Evolutionary conservation across 1,284 basidiomycete genomes (phyloP).

Genomic region (Melanopsichium pennsylvanicum): DNA sequence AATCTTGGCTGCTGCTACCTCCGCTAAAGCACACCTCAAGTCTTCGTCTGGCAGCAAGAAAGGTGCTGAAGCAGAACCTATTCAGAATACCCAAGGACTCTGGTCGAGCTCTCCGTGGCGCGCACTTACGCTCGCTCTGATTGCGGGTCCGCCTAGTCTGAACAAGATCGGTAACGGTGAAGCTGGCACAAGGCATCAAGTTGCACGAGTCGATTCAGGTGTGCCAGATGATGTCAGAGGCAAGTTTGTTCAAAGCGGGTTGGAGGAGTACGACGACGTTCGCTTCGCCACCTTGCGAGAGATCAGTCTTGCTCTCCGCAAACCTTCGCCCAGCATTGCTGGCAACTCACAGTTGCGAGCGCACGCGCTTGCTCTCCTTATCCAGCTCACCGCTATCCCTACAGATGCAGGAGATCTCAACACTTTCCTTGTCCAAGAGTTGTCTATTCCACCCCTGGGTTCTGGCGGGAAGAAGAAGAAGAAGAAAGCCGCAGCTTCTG

Average conservation of each 20-base stretch:
- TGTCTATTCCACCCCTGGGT: slow-evolving; percentile 65
- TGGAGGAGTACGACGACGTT: slow-evolving; percentile 73
- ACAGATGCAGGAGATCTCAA: slow-evolving; percentile 78
- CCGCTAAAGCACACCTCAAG: slow-evolving; percentile 5
- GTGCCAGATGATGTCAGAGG: slow-evolving; percentile 51
- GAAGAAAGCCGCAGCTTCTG: slow-evolving; percentile 19
- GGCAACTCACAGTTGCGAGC: slow-evolving; percentile 64
- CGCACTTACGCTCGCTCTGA: slow-evolving; percentile 35
- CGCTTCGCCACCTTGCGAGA: slow-evolving; percentile 93
- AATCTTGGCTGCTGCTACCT: slow-evolving; percentile 7
- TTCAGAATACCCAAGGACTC: slow-evolving; percentile 5
- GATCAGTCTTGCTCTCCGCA: slow-evolving; percentile 67
- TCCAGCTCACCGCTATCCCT: slow-evolving; percentile 83
- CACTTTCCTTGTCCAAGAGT: slow-evolving; percentile 75
- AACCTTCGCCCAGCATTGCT: slow-evolving; percentile 33
- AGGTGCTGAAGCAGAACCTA: background rate
- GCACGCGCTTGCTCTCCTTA: slow-evolving; percentile 80
- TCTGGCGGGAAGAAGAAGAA: slow-evolving; percentile 23
- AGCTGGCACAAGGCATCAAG: slow-evolving; percentile 26
- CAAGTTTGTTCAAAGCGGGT: slow-evolving; percentile 49
- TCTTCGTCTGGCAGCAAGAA: slow-evolving; percentile 9
- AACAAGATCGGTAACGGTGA: slow-evolving; percentile 28
- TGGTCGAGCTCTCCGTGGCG: slow-evolving; percentile 52
- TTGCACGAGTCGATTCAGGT: slow-evolving; percentile 17
- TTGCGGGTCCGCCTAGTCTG: slow-evolving; percentile 42